Base-by-base conservation (phyloP, 2,329 filamentous ascomycete genomes). In the Sclerotinia nivalis region DNA sequence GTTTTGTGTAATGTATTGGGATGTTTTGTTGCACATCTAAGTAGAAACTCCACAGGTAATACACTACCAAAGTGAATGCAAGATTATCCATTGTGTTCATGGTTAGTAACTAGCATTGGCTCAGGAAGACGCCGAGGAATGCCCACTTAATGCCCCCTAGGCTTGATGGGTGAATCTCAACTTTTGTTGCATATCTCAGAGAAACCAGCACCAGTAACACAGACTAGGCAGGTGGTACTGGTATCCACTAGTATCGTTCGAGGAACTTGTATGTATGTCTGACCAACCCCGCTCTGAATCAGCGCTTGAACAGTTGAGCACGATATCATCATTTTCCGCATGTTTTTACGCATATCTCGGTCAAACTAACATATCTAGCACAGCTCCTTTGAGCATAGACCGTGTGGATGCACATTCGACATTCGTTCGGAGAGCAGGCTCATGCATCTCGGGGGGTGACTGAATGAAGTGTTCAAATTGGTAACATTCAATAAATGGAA, bases 261-360 rank as follows among this genome's bases (percentile, higher is more conserved):
- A 15, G 31, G 20, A 18, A 9, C 15, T n/a, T 40, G 45, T 28
- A 37, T 40, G 22, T 4, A 31, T 56, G 45, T 31, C 31, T 62
- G 45, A 62, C 45, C 31, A 20, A 31, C 34, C 10, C 45, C 45
- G 5, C 45, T 1, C 28, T 28, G 10, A 45, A 20, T n/a, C 13
- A 49, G 28, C 18, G 43, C 20, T 34, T 25, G 20, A 31, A 43
- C 59, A 49, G 59, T 25, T 4, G n/a, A 25, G 60, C 3, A 40
- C 13, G 9, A 52, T 52, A 64, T 40, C 31, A 20, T 64, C 22
- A 4, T 18, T 8, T 40, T 5, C 22, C 40, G 31, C 31, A 25
- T 40, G 8, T 65, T 65, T 69, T 69, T 49, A 56, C 65, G 67
- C 67, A 56, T 34, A 47, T 65, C 59, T 49, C 18, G 55, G n/a